Percentiles rank a stretch among this genome's conserved stretches.
Conservation (phyloP, 305 asterid species). For the Fraxinus albicans region DNA sequence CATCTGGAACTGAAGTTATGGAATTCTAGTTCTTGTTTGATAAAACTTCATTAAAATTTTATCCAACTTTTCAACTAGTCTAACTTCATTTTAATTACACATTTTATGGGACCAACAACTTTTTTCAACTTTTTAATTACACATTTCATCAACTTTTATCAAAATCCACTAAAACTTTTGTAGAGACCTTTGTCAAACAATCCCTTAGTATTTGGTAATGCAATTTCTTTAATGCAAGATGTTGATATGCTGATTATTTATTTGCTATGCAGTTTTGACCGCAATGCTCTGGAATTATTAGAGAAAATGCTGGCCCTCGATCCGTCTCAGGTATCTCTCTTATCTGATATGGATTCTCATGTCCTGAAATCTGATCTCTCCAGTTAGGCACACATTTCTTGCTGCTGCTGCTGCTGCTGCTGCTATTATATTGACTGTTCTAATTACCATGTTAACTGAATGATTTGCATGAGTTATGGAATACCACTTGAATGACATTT, state of each 20-base stretch:
- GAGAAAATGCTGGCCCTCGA: constrained; percentile 94
- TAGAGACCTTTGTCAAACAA: too few species aligned
- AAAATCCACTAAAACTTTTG: background rate
- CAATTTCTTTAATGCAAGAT: constrained; percentile 13
- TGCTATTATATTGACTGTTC: constrained; percentile 6
- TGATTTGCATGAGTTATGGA: background rate
- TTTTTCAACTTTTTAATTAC: background rate
- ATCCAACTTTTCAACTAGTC: background rate
- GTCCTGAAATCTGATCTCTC: background rate
- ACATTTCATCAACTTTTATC: too few species aligned
- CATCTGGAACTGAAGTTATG: constrained; percentile 22
- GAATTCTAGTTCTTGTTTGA: background rate
- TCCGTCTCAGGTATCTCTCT: constrained; percentile 81
- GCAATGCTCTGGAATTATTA: constrained; percentile 85
- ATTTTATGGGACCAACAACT: background rate
- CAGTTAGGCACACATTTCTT: background rate
- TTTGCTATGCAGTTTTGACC: constrained; percentile 69
- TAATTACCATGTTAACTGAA: constrained; percentile 8
- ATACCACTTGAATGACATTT: background rate
- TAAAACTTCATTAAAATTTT: too few species aligned
- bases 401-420: background rate
- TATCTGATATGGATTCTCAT: background rate
- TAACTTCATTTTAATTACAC: background rate
- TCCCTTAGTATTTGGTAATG: background rate
- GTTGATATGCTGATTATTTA: constrained; percentile 24